phyloP scores from a whole-genome alignment of 1,284 basidiomycete genomes.

The Ganoderma resinaceum region DNA sequence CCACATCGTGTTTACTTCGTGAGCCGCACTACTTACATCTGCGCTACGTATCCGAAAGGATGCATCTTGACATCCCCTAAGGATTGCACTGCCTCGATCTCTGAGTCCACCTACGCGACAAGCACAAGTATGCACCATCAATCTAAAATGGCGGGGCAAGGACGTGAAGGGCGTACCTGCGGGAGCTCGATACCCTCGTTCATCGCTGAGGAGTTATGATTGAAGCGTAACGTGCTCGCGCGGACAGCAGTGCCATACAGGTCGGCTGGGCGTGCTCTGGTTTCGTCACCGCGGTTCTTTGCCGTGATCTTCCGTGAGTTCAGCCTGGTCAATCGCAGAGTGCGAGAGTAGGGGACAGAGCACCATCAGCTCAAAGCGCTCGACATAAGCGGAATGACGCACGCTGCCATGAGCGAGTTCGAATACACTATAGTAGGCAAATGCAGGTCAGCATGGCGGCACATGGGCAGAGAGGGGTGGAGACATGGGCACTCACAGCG shows the following conservation, averaged over 20 bases:
- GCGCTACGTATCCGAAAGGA: background rate
- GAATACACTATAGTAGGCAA: background rate
- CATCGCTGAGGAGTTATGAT: background rate
- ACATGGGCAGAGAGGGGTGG: background rate
- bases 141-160: too few relatives aligned
- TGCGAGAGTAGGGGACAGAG: too few relatives aligned
- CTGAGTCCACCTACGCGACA: background rate
- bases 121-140: background rate
- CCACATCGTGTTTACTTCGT: too few relatives aligned
- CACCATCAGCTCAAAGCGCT: background rate
- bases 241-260: background rate
- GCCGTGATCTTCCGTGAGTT: background rate
- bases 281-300: background rate
- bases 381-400: background rate
- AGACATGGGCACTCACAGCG: background rate
- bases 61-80: background rate
- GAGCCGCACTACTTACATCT: too few relatives aligned
- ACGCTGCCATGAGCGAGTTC: background rate
- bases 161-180: background rate
- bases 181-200: background rate
- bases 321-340: too few relatives aligned
- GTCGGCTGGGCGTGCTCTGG: background rate
- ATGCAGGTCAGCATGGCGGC: background rate
- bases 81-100: background rate
- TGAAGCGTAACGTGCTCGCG: background rate